Conservation (phyloP, 1,284 basidiomycete species). For the Malassezia brasiliensis region DNA sequence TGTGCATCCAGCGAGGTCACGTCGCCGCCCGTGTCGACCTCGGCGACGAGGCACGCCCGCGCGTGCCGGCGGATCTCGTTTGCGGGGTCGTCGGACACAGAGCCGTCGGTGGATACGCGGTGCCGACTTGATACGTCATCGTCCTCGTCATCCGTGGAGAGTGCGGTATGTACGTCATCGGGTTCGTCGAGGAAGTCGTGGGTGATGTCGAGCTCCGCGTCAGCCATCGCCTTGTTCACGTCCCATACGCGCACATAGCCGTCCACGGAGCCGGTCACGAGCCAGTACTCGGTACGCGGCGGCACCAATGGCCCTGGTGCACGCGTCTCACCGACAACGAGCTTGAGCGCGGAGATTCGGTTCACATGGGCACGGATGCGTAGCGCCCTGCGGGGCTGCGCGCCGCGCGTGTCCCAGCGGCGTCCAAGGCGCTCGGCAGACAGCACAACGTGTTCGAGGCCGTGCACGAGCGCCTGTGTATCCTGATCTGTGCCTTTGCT, state of each 20-base stretch:
- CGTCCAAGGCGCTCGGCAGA: background rate
- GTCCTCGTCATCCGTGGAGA: slow-evolving; percentile 1
- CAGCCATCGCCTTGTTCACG: slow-evolving; percentile 1
- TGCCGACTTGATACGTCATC: background rate
- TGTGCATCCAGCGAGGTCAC: slow-evolving; percentile 19
- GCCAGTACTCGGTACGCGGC: slow-evolving; percentile 2
- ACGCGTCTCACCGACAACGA: slow-evolving; percentile 7
- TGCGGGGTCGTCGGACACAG: slow-evolving; percentile 6
- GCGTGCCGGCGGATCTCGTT: slow-evolving; percentile 6
- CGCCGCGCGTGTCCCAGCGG: slow-evolving; percentile 7
- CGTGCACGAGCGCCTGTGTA: background rate
- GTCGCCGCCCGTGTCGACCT: slow-evolving; percentile 22
- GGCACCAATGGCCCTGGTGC: background rate
- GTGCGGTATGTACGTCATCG: background rate
- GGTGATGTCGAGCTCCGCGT: slow-evolving; percentile 2
- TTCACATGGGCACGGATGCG: slow-evolving; percentile 21
- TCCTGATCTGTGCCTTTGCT: no score
- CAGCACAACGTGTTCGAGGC: slow-evolving; percentile 8
- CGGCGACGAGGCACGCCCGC: slow-evolving; percentile 17
- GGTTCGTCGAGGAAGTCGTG: background rate
- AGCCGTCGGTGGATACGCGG: background rate
- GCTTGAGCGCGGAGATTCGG: slow-evolving; percentile 21
- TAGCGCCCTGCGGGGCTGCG: slow-evolving; percentile 9
- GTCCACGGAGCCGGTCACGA: slow-evolving; percentile 22
- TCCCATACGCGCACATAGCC: slow-evolving; percentile 21